phyloP scores from a whole-genome alignment of 768 basidiomycete species.

The Amanita subjunquillea region DNA sequence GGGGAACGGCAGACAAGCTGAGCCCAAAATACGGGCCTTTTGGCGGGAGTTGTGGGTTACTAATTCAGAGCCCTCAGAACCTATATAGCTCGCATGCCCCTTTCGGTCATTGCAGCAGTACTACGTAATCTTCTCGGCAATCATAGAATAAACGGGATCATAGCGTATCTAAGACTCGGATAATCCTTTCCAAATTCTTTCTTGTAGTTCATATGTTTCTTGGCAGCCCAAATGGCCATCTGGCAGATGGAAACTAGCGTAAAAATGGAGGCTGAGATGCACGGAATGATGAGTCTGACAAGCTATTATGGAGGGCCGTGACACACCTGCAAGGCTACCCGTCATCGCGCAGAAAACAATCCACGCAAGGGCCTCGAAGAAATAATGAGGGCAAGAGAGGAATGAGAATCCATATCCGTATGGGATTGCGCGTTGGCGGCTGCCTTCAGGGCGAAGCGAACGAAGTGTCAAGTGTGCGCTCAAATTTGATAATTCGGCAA shows the following conservation, averaged over 20 bases:
- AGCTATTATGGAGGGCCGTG: not conserved
- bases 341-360: conserved; percentile 64
- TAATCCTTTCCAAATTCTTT: conserved; percentile 90
- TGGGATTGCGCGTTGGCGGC: conserved; percentile 76
- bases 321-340: conserved; percentile 61
- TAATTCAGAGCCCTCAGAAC: too few species aligned
- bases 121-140: not conserved
- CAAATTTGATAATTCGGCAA: conserved; percentile 78
- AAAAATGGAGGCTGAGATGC: not conserved
- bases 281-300: not conserved
- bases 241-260: conserved; percentile 23
- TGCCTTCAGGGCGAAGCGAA: conserved; percentile 71
- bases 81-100: too few species aligned
- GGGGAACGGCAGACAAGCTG: too few species aligned
- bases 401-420: conserved; percentile 84
- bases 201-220: conserved; percentile 86
- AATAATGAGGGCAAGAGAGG: conserved; percentile 91
- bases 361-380: conserved; percentile 84
- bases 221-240: conserved; percentile 83
- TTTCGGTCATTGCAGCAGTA: too few species aligned
- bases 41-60: too few species aligned
- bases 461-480: conserved; percentile 76
- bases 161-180: conserved; percentile 61
- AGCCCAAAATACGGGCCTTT: too few species aligned
- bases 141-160: conserved; percentile 67